Base-by-base conservation (phyloP, 179 eudicot species). In the Drosera spatulata region DNA sequence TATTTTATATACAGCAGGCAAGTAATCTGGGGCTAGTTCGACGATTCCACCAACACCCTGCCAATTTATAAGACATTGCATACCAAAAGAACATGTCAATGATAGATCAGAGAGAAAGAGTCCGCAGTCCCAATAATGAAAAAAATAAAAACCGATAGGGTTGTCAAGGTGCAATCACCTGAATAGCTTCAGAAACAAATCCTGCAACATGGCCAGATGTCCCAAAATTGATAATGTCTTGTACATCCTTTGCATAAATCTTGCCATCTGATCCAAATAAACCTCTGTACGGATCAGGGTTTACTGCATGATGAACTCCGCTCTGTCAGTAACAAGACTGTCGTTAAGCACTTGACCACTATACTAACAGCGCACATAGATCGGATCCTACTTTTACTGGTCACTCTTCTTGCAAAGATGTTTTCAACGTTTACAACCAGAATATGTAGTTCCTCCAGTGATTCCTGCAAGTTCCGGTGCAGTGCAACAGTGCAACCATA, bases 271-370 rank as follows among this genome's bases (percentile, higher is more conserved):
- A 88, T 59, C 96, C 99, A 74, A 93, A 93, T 7, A 77, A 67
- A 53, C 99, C 99, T 68, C 96, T 78, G 43, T 93, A 93, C 8
- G 86, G 96, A 65, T 93, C 99, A 39, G 99, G 95, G 65, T 93
- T 93, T 69, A 79, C 55, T 56, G 85, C 93, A 77, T 93, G 99
- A 74, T 88, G 99, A 55, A 91, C 90, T 56, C 91, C 95, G 61
- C 73, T 82, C 98, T 91, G 82, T 70, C 53, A 63, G 40, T 60
- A 39, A 58, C 15, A 47, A 53, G 55, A 46, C 40, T 41, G 59
- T 68, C 48, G 65, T 58, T 48, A 44, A 67, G 56, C 46, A 4
- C 39, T 3, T 37, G 2, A 10, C 2, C 5, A 43, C 45, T 22
- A 22, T 22, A 43, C 2, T 4, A 43, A 43, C 45, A 43, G 45